These are phyloP conservation scores for Pichia sp. DNA, from an alignment of 1,139 yeast species.

Conservation along the genomic window DNA sequence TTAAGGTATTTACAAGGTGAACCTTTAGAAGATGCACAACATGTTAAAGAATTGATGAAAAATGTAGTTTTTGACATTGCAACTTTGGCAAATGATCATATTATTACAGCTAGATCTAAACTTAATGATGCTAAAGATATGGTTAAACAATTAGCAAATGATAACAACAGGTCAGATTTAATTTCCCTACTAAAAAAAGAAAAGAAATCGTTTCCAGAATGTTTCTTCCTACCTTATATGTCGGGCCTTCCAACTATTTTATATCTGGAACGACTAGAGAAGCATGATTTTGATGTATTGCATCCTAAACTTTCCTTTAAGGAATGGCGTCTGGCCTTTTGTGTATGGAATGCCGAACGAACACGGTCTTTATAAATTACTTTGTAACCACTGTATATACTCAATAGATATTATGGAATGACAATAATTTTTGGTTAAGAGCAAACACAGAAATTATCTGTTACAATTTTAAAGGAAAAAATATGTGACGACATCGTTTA, in stretches of 20 bases:
- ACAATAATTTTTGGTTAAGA: too few relatives aligned
- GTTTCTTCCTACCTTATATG: slow-evolving; percentile 63
- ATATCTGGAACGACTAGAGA: slow-evolving; percentile 56
- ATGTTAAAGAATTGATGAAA: slow-evolving; percentile 35
- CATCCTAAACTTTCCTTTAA: slow-evolving; percentile 42
- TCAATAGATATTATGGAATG: too few relatives aligned
- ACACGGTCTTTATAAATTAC: slow-evolving; percentile 1
- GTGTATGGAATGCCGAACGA: slow-evolving; percentile 40
- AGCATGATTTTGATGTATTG: slow-evolving; percentile 57
- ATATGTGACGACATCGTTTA: too few relatives aligned
- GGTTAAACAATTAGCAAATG: slow-evolving; percentile 30
- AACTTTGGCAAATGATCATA: slow-evolving; percentile 72
- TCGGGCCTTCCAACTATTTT: slow-evolving; percentile 58
- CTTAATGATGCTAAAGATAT: slow-evolving; percentile 35
- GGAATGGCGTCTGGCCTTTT: slow-evolving; percentile 74
- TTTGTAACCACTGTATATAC: not conserved
- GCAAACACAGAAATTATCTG: too few relatives aligned
- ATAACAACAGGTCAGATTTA: slow-evolving; percentile 24
- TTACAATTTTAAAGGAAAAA: too few relatives aligned
- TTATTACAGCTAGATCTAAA: slow-evolving; percentile 59
- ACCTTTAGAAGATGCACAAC: slow-evolving; percentile 19
- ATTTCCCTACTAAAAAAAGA: slow-evolving; percentile 31
- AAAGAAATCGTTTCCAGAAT: slow-evolving; percentile 42
- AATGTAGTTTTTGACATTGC: slow-evolving; percentile 69
- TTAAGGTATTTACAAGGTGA: slow-evolving; percentile 45